Conservation (phyloP, 1,139 yeast species). For the Pichia sp. region DNA sequence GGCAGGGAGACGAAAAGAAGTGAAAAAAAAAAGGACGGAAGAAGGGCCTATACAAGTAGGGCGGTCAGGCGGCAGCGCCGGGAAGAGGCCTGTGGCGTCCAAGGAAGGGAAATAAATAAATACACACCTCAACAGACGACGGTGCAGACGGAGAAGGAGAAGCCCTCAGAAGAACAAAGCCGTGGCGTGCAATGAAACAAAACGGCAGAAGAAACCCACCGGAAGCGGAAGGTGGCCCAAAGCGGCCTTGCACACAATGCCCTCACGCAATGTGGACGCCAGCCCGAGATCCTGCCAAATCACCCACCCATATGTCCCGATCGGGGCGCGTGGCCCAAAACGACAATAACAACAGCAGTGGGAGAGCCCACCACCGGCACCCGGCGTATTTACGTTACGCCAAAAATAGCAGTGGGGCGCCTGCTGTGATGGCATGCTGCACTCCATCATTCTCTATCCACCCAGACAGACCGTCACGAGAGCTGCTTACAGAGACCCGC, state of each 20-base stretch:
- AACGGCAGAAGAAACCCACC: not conserved
- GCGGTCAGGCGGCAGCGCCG: not conserved
- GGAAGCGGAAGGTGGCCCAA: not conserved
- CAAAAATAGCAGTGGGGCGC: not conserved
- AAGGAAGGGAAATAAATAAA: not conserved
- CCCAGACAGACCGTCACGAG: too few species aligned
- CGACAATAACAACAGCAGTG: not conserved
- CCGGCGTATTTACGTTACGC: not conserved
- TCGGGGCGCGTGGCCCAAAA: not conserved
- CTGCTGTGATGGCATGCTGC: too few species aligned
- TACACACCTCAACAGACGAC: not conserved
- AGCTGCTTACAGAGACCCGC: too few species aligned
- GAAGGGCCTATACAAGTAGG: not conserved
- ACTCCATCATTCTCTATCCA: too few species aligned
- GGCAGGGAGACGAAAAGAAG: not conserved
- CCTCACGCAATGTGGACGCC: not conserved
- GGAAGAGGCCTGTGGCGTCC: not conserved
- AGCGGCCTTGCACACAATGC: not conserved
- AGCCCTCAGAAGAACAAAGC: not conserved
- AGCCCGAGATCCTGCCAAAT: too few species aligned
- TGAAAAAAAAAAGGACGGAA: constrained; percentile 22
- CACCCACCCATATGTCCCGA: not conserved
- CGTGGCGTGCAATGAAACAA: not conserved
- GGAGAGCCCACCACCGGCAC: not conserved
- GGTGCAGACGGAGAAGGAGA: not conserved